Base-by-base conservation (phyloP, 1,284 basidiomycete genomes). In the Melampsora occidentalis region DNA sequence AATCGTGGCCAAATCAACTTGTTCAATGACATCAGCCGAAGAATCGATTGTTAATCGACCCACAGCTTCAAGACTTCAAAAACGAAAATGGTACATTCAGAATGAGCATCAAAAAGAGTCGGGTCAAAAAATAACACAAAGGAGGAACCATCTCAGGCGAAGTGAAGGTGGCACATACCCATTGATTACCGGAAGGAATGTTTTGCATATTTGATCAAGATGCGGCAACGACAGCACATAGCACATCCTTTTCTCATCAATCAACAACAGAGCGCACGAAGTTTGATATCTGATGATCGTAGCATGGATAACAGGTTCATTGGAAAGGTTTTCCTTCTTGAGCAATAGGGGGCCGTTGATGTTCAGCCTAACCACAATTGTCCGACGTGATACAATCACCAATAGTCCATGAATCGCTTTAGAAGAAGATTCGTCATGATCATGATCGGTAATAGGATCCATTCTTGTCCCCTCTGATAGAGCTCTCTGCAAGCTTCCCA, bases 11-110 rank as follows among this genome's bases (percentile, higher is more conserved):
- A 28, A 42, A 48, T 25, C n/a, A 6, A 48, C 22, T 22, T 69
- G 61, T 33, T 76, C 67, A 62, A 76, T 31, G n/a, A 76, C 59
- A 69, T 76, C 73, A 33, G 39, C 73, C 5, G 57, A 63, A 4
- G 51, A 20, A 64, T 76, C 73, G 5, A 69, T 63, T 46, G 42
- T 63, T 28, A 68, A 28, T 6, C 28, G 67, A 20, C 28, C 59
- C 9, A 64, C n/a, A 22, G n/a, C 20, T 9, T 16, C 59, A 14
- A 31, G 20, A 7, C 73, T 69, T 35, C 20, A 63, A 1, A 33
- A 63, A 63, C 28, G 25, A 62, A 25, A 20, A 63, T 3, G 28
- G 4, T 1, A 7, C 33, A 63, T 31, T 31, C 61, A 63, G 12
- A 9, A 20, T 20, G 7, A 6, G 18, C 1, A 6, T 63, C 35